Conservation (phyloP, 176 grass and related monocot genomes). For the Oryza glumipatula region DNA sequence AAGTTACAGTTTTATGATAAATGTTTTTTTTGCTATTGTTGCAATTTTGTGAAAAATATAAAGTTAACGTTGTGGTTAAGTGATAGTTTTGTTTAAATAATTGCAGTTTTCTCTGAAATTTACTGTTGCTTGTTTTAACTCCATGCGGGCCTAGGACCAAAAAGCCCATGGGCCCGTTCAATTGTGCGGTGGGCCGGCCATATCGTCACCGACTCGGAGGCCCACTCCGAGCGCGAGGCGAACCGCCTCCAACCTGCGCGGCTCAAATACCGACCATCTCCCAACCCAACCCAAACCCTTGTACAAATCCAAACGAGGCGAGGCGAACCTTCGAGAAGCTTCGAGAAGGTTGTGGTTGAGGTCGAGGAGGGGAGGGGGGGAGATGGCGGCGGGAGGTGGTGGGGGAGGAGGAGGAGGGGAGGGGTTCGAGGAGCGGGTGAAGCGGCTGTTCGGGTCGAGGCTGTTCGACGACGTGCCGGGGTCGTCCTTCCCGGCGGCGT, state of each 20-base stretch:
- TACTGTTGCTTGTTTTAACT: too few species aligned
- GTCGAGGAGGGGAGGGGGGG: neutral
- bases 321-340: constrained; percentile 27
- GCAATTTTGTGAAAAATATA: too few species aligned
- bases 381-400: constrained; percentile 34
- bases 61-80: too few species aligned
- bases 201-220: neutral
- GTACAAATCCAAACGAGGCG: neutral
- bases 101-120: too few species aligned
- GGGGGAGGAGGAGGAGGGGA: constrained; percentile 54
- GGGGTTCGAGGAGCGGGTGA: constrained; percentile 82
- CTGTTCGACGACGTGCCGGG: constrained; percentile 74
- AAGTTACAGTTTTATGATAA: too few species aligned
- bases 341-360: neutral
- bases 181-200: neutral
- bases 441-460: constrained; percentile 85
- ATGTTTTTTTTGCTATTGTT: too few species aligned
- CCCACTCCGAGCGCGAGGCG: neutral
- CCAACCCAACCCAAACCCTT: neutral
- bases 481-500: constrained; percentile 65
- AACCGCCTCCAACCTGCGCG: neutral
- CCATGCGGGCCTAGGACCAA: too few species aligned
- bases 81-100: too few species aligned
- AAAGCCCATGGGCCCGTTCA: too few species aligned
- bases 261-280: neutral